Percentiles rank a stretch among this genome's conserved stretches.
Evolutionary conservation across 805 yeast species (phyloP).

Genomic region (Suhomyces faveliae): DNA sequence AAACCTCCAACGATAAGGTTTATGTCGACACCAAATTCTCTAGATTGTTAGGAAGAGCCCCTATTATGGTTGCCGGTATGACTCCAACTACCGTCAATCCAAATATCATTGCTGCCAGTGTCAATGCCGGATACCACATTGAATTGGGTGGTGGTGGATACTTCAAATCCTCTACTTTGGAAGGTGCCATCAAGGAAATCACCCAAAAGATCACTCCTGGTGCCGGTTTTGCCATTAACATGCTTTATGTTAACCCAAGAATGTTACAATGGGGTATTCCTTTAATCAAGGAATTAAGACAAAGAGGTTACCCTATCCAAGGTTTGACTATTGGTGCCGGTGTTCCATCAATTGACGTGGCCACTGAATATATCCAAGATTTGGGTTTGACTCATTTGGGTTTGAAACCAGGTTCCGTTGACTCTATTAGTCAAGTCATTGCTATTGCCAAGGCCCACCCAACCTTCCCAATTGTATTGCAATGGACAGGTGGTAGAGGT

Average conservation of each 20-base stretch:
- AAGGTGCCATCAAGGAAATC: slow-evolving; percentile 71
- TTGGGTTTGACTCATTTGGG: slow-evolving; percentile 92
- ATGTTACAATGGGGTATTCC: slow-evolving; percentile 99
- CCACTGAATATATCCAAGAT: slow-evolving; percentile 90
- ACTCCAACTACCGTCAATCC: slow-evolving; percentile 97
- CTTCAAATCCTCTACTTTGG: slow-evolving; percentile 70
- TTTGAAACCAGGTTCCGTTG: slow-evolving; percentile 96
- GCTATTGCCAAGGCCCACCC: slow-evolving; percentile 95
- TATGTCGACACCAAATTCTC: slow-evolving; percentile 94
- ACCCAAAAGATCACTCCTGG: slow-evolving; percentile 72
- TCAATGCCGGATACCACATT: slow-evolving; percentile 95
- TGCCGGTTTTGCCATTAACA: slow-evolving; percentile 84
- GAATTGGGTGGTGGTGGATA: slow-evolving; percentile 99
- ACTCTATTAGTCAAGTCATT: slow-evolving; percentile 82
- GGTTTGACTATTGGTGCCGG: slow-evolving; percentile 98
- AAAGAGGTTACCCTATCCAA: slow-evolving; percentile 92
- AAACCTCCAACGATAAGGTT: slow-evolving; percentile 67
- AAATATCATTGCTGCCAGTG: slow-evolving; percentile 88
- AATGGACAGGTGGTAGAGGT: slow-evolving; percentile 99
- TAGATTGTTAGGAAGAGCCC: slow-evolving; percentile 88
- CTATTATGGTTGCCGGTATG: slow-evolving; percentile 98
- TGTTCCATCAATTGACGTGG: slow-evolving; percentile 97
- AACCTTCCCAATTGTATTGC: slow-evolving; percentile 91
- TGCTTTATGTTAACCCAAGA: slow-evolving; percentile 94
- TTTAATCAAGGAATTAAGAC: slow-evolving; percentile 82